Evolutionary conservation across 768 basidiomycete genomes (phyloP), one percentile per base, ranked within the genome.

Genomic region (Pleurotus pulmonarius): DNA sequence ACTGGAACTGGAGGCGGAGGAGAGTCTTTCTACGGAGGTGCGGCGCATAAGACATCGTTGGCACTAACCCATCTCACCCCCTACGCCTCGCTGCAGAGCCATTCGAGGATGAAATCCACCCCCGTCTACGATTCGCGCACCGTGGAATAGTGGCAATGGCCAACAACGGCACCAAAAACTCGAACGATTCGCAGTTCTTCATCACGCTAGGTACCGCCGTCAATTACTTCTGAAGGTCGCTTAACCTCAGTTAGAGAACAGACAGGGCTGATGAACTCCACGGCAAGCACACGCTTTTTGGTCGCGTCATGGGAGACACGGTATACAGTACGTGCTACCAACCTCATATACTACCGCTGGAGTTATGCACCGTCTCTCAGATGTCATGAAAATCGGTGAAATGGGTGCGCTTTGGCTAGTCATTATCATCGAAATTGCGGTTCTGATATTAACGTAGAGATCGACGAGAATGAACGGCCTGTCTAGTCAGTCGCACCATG

Each of bases 111-210:
- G 95, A 98, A 71, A 86, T 94, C 16, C 94, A 96, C 63, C 93
- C 94, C 3, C 83, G 97, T 38, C 75, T 99, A 58, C 87, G 91
- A 39, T 98, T 90, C 69, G 73, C 85, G 0, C 90, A 98, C 65
- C 88, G 97, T 53, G 97, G 97, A 0, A 70, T 98, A 2, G 86
- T 99, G 1, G 97, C 80, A 1, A 95, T 97, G 92, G 97, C 97
- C 3, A 97, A 97, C 64, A 86, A 81, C 56, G 93, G 94, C 8
- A 78, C 79, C 25, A 92, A 90, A 69, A 82, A 95, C 65, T 85
- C 91, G 3, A 99, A 99, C 61, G 89, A 92, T 54, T 96, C 93
- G 0, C 96, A 98, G 69, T 98, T 94, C 72, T 88, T 98, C 67
- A 87, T 98, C 49, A 98, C 97, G 0, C 83, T 98, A 0, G 90